These are phyloP conservation scores for Priceomyces fermenticarens DNA, from an alignment of 805 yeast species.

Conservation along the genomic window DNA sequence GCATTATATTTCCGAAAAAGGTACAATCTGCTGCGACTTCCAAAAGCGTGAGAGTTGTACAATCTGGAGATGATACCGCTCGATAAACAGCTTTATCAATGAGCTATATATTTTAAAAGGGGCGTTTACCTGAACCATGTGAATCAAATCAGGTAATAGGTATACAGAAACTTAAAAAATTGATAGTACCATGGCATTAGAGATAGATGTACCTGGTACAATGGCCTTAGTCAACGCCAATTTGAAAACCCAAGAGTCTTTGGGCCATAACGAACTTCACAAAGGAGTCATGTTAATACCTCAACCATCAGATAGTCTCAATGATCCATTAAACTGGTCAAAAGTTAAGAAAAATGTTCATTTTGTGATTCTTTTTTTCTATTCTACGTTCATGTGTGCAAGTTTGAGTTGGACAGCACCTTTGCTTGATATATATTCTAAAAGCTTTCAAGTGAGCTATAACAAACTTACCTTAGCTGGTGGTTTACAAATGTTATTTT, in stretches of 20 bases:
- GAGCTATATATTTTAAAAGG: no score
- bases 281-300: slow-evolving; percentile 30
- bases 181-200: background rate
- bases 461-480: background rate
- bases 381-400: slow-evolving; percentile 7
- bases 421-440: slow-evolving; percentile 11
- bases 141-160: no score
- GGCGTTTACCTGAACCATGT: no score
- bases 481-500: slow-evolving; percentile 2
- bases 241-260: slow-evolving; percentile 30
- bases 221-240: background rate
- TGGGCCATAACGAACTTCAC: slow-evolving; percentile 27
- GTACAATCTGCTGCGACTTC: no score
- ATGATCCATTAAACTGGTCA: slow-evolving; percentile 70
- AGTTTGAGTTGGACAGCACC: slow-evolving; percentile 15
- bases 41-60: no score
- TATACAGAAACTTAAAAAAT: no score
- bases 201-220: slow-evolving; percentile 4
- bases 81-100: no score
- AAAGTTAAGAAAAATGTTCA: slow-evolving; percentile 44
- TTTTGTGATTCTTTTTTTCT: slow-evolving; percentile 5
- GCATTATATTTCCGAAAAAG: no score
- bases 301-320: slow-evolving; percentile 63
- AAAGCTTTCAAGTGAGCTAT: slow-evolving; percentile 10
- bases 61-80: no score